phyloP scores from a whole-genome alignment of 1,284 basidiomycete genomes.

The Tylopilus sp. region DNA sequence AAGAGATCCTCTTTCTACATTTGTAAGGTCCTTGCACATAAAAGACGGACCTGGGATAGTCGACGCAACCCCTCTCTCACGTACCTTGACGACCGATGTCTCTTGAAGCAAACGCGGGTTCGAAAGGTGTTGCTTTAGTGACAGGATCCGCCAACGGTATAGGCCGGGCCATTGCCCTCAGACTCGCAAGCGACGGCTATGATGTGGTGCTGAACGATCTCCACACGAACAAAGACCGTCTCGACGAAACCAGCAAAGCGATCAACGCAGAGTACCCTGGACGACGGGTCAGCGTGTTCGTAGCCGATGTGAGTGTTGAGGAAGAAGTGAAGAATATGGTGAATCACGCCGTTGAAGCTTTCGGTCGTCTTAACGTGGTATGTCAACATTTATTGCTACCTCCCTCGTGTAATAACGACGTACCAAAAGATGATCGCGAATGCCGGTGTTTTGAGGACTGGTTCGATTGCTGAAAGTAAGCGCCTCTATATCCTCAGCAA shows the following conservation, averaged over 20 bases:
- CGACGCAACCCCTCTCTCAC: neutral
- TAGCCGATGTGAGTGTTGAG: conserved; percentile 49
- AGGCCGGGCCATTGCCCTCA: conserved; percentile 47
- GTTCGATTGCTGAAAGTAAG: conserved; percentile 41
- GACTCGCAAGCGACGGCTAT: conserved; percentile 51
- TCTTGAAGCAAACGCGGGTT: neutral
- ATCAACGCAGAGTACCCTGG: conserved; percentile 38
- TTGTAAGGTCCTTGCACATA: neutral
- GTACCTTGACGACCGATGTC: conserved; percentile 9
- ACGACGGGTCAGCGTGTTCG: conserved; percentile 32
- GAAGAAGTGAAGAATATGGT: conserved; percentile 50
- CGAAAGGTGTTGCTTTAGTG: conserved; percentile 43
- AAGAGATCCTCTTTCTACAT: neutral
- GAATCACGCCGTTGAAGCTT: conserved; percentile 36
- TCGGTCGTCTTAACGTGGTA: conserved; percentile 53
- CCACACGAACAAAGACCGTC: conserved; percentile 21
- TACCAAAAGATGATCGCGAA: conserved; percentile 50
- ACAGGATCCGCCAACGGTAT: conserved; percentile 51
- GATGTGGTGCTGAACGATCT: conserved; percentile 51
- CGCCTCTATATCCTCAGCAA: neutral
- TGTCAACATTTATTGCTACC: conserved; percentile 14
- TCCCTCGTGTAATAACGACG: neutral
- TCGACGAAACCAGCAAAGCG: conserved; percentile 35
- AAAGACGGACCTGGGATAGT: neutral
- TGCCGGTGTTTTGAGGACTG: conserved; percentile 43